phyloP scores from a whole-genome alignment of 306 rosid species.

The Elaeagnus macrophylla region DNA sequence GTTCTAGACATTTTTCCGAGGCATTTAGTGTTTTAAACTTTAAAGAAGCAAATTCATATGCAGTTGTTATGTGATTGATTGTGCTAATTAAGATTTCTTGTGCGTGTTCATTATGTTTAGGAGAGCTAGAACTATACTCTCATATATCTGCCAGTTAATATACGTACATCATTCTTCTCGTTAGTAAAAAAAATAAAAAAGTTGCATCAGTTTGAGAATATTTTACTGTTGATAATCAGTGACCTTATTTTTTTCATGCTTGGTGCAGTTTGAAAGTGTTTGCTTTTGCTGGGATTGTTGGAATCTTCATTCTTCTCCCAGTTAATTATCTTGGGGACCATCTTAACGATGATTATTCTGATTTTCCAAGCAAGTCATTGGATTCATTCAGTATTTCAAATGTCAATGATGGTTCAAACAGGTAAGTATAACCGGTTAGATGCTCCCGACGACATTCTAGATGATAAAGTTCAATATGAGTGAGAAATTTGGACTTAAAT shows the following conservation, averaged over 20 bases:
- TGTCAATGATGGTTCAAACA: conserved; percentile 65
- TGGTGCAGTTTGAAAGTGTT: conserved; percentile 54
- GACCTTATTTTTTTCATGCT: conserved; percentile 1
- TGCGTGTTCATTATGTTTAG: too few species aligned
- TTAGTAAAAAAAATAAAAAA: neutral
- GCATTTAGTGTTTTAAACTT: neutral
- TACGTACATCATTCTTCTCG: too few species aligned
- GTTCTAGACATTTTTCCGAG: neutral
- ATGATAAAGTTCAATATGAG: too few species aligned
- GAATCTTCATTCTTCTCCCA: conserved; percentile 59
- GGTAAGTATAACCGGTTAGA: conserved; percentile 36
- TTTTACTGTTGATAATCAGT: neutral
- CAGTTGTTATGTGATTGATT: too few species aligned
- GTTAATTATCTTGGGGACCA: conserved; percentile 64
- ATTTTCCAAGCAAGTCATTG: conserved; percentile 53
- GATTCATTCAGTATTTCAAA: conserved; percentile 80
- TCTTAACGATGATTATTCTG: conserved; percentile 38
- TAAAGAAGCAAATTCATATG: too few species aligned
- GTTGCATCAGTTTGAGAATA: neutral
- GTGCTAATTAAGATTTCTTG: too few species aligned
- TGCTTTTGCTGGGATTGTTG: conserved; percentile 53
- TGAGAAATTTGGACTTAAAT: too few species aligned
- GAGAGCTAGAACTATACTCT: too few species aligned
- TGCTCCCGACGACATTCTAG: neutral
- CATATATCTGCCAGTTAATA: too few species aligned